Evolutionary conservation across 208 protist genomes (phyloP).

Genomic region (Porcisia deanei): DNA sequence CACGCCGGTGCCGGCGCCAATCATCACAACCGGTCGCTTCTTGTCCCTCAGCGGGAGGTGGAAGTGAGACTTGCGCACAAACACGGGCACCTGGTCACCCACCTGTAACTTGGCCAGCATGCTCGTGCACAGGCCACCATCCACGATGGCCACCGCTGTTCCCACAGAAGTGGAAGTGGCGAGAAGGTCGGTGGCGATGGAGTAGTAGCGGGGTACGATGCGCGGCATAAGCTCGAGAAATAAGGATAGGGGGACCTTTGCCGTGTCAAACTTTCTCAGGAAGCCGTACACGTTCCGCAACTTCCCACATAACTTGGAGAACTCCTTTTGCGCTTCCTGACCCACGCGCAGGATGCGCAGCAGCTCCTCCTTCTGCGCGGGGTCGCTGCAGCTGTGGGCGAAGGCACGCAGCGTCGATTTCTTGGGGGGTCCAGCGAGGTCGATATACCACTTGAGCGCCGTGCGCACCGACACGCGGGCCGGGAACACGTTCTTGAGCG

Average conservation of each 20-base stretch:
- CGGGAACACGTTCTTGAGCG: constrained; percentile 88
- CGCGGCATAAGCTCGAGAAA: constrained; percentile 95
- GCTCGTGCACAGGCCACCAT: constrained; percentile 91
- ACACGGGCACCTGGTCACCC: constrained; percentile 81
- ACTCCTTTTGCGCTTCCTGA: constrained; percentile 75
- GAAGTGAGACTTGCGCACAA: constrained; percentile 94
- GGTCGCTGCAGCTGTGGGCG: constrained; percentile 80
- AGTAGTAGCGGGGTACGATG: constrained; percentile 95
- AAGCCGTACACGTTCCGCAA: constrained; percentile 82
- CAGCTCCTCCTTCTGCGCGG: constrained; percentile 75
- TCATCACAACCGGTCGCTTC: constrained; percentile 91
- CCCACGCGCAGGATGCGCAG: constrained; percentile 71
- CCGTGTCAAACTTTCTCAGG: constrained; percentile 78
- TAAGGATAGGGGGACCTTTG: constrained; percentile 74
- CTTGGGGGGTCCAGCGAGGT: constrained; percentile 80
- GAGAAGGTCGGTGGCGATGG: constrained; percentile 93
- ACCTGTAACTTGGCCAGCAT: constrained; percentile 77
- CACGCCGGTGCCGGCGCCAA: constrained; percentile 96
- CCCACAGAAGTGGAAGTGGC: constrained; percentile 66
- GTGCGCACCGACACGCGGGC: constrained; percentile 73
- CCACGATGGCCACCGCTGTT: constrained; percentile 88
- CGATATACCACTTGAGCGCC: constrained; percentile 92
- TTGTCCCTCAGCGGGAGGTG: constrained; percentile 82
- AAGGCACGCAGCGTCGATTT: constrained; percentile 93
- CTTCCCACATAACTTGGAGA: constrained; percentile 63